Evolutionary conservation across 768 basidiomycete species (phyloP), one percentile per base, ranked within the genome.

Genomic region (Nidula microcarpa): DNA sequence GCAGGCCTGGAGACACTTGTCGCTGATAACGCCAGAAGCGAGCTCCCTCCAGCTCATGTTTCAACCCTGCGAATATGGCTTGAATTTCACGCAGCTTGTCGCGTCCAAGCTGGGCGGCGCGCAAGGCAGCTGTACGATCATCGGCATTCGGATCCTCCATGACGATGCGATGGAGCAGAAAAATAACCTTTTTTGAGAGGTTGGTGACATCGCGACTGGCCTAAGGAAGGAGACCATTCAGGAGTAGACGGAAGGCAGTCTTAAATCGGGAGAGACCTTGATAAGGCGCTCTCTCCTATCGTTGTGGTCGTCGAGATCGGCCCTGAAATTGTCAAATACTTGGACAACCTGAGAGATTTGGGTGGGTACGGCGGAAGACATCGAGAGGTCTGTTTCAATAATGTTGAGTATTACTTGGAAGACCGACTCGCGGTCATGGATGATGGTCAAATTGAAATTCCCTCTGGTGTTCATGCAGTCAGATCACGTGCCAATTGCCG

Each of bases 151-250:
- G 48, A 47, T 69, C 65, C 49, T 75, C 75, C 60, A 65, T 61
- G 3, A 72, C 66, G 54, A 86, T 72, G 48, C 94, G 87, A 63
- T 98, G 96, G 4, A 98, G 77, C 39, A 92, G 84, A 65, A 98
- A 98, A 57, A 99, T 98, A 58, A 85, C 76, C 70, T 92, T 95
- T 69, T 99, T 99, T 49, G 94, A 93, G 35, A 90, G 77, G 60
- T 86, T 90, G 23, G 95, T 98, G 49, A 93, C 81, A 69, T 97
- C 94, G 35, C 96, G 85, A 64, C 85, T 87, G 37, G 81, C 78
- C 90, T 92, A 66, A 11, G 9, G 41, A 39, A 14, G 13, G 46
- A 34, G 32, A 41, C 43, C 45, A 7, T 17, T 51, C 41, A 41
- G 17, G 23, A 39, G 45, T 16, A 37, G 36, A 47, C 52, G 18